Base-by-base conservation (phyloP, 805 yeast genomes). In the Ogataea degrootiae region DNA sequence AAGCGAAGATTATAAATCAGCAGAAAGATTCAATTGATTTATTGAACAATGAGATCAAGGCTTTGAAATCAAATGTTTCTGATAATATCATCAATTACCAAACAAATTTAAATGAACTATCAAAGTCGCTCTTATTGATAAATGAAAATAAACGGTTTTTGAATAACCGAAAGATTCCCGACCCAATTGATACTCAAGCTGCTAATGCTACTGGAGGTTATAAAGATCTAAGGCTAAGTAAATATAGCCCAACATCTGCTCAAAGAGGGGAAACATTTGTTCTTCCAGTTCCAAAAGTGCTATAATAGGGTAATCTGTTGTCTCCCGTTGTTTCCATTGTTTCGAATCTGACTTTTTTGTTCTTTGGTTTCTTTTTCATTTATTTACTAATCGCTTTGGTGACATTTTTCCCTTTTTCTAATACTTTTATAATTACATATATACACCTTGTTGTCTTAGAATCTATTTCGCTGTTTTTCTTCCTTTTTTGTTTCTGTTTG, bases 71-170 rank as follows among this genome's bases (percentile, higher is more conserved):
- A 6, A 41, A 48, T 15, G 23, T 59, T 5, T 47, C 52, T 9
- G 31, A 35, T 6, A 58, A 53, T 16, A 44, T 39, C n/a, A 34
- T 34, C 26, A 45, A 34, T 4, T 59, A 58, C 41, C 54, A 56
- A 36, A 39, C 46, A 16, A 53, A 54, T 2, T 48, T 62, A 7
- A 26, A 47, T 12, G 41, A 45, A 6, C 42, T 62, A 12, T 53
- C 59, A 19, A 53, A 50, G n/a, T 52, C 63, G 3, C 49, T 62
- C 14, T 37, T 49, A 8, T 37, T 60, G 6, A 49, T 62, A 3
- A 45, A 46, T 22, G 58, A 56, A 35, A 58, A 54, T 41, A 46
- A 50, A 44, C 37, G 37, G n/a, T 59, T 58, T 31, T 45, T 61
- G 17, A 19, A 23, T 35, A 21, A 34, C 7, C 8, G 26, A 15